Percentiles rank a stretch among this genome's conserved stretches.
Evolutionary conservation across 2,329 filamentous ascomycete genomes (phyloP).

Genomic region (Dichotomopilus funicola): DNA sequence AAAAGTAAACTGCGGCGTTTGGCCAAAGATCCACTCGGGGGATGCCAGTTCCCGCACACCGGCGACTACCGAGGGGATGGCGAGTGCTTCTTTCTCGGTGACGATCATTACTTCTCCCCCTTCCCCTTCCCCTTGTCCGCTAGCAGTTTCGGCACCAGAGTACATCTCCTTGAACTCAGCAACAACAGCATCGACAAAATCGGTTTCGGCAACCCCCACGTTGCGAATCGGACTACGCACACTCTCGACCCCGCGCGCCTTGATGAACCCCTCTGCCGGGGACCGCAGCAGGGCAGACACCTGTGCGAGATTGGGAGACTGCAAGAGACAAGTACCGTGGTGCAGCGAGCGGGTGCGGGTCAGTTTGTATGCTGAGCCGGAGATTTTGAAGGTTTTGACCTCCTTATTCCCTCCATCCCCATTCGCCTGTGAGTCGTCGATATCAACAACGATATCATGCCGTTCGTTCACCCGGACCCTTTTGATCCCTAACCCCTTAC

Average conservation of each 20-base stretch:
- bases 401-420: neutral
- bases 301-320: constrained; percentile 63
- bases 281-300: constrained; percentile 69
- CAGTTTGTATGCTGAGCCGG: constrained; percentile 87
- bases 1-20: constrained; percentile 79
- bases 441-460: constrained; percentile 77
- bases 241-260: constrained; percentile 81
- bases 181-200: constrained; percentile 51
- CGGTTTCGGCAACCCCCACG: constrained; percentile 49
- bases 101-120: constrained; percentile 29
- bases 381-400: constrained; percentile 12
- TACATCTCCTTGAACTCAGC: constrained; percentile 65
- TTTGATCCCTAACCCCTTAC: constrained; percentile 42
- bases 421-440: constrained; percentile 1
- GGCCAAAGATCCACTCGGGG: constrained; percentile 69
- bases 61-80: constrained; percentile 35
- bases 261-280: constrained; percentile 70
- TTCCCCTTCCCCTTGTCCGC: neutral
- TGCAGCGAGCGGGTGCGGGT: constrained; percentile 76
- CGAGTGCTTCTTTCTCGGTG: constrained; percentile 45
- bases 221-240: constrained; percentile 81
- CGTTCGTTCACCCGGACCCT: constrained; percentile 69
- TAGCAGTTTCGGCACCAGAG: constrained; percentile 26
- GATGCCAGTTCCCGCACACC: constrained; percentile 39
- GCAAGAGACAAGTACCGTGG: constrained; percentile 83